Percentiles rank a stretch among this genome's conserved stretches.
phyloP scores from a whole-genome alignment of 352 stramenopile species.

The Globisporangium heterothallicum region DNA sequence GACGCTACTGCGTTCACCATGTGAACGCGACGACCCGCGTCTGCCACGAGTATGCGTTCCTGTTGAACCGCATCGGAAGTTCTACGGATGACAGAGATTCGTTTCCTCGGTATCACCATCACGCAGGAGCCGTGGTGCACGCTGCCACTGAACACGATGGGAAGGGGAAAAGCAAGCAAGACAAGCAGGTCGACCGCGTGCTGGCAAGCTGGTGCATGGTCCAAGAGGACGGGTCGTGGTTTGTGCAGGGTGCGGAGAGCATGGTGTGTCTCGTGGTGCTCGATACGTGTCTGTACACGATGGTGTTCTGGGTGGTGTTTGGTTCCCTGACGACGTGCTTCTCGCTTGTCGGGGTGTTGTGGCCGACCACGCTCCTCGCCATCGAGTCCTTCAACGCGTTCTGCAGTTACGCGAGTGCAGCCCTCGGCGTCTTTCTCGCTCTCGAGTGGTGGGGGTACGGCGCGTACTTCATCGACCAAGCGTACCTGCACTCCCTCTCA shows the following conservation, averaged over 20 bases:
- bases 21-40: slow-evolving; percentile 23
- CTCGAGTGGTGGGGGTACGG: slow-evolving; percentile 56
- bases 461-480: slow-evolving; percentile 37
- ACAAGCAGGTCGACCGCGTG: slow-evolving; percentile 21
- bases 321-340: slow-evolving; percentile 16
- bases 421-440: slow-evolving; percentile 30
- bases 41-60: slow-evolving; percentile 37
- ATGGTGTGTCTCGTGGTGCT: slow-evolving; percentile 55
- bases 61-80: slow-evolving; percentile 20
- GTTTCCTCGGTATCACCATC: slow-evolving; percentile 12
- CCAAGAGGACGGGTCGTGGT: slow-evolving; percentile 25
- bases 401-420: slow-evolving; percentile 26
- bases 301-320: slow-evolving; percentile 35
- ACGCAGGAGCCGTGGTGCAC: neutral
- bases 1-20: slow-evolving; percentile 36
- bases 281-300: slow-evolving; percentile 47
- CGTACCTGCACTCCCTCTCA: slow-evolving; percentile 26
- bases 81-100: neutral
- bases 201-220: slow-evolving; percentile 42
- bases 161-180: slow-evolving; percentile 11
- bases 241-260: slow-evolving; percentile 44
- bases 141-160: neutral
- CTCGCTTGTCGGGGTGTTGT: slow-evolving; percentile 11
- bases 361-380: neutral
- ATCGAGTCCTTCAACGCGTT: slow-evolving; percentile 17